A percentile compares a stretch with the other conserved stretches of the same genome.
Evolutionary conservation across 2,329 filamentous ascomycete genomes (phyloP).

Genomic region (Claviceps pusilla): DNA sequence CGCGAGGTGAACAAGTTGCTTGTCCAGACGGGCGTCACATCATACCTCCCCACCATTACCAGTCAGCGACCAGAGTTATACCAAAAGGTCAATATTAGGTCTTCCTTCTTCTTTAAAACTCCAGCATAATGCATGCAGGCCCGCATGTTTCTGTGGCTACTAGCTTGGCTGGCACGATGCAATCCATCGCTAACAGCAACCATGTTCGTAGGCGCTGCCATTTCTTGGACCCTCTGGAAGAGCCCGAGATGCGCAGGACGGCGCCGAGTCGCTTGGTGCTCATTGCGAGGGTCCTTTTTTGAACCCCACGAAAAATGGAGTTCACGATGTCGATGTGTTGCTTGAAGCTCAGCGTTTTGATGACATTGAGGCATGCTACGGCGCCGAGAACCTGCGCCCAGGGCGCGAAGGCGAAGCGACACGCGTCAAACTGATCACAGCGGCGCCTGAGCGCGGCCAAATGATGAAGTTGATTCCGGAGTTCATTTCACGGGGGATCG

Average conservation of each 20-base stretch:
- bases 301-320: conserved; percentile 67
- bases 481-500: conserved; percentile 49
- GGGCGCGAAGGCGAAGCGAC: conserved; percentile 20
- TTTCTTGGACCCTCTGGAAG: conserved; percentile 59
- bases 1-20: conserved; percentile 55
- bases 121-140: background rate
- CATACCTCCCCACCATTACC: conserved; percentile 72
- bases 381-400: conserved; percentile 46
- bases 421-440: conserved; percentile 65
- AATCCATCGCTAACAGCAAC: background rate
- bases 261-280: conserved; percentile 75
- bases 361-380: conserved; percentile 60
- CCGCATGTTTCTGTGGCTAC: background rate
- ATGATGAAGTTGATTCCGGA: conserved; percentile 56
- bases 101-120: background rate
- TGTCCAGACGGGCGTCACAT: conserved; percentile 69
- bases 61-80: conserved; percentile 73
- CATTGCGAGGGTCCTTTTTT: conserved; percentile 89
- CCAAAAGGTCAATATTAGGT: conserved; percentile 39
- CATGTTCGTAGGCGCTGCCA: conserved; percentile 42
- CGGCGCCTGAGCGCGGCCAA: conserved; percentile 64
- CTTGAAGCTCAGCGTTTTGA: conserved; percentile 45
- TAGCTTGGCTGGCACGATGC: background rate
- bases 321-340: conserved; percentile 64
- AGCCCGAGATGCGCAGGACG: conserved; percentile 45